phyloP scores from a whole-genome alignment of 2,329 filamentous ascomycete genomes.

The Phaeosphaeria sp. region DNA sequence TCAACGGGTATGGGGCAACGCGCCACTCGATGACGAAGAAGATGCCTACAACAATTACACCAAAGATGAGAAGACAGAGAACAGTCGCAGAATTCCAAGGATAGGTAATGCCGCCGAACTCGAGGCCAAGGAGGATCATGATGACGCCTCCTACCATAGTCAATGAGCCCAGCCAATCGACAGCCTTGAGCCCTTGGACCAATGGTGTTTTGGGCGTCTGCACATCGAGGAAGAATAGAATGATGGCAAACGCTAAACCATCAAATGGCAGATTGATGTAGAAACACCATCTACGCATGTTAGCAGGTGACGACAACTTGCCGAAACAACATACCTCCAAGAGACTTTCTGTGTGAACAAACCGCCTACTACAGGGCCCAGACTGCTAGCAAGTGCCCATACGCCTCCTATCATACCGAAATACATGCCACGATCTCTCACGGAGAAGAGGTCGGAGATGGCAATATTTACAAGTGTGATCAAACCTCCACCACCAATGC shows the following conservation, averaged over 20 bases:
- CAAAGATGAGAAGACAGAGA: conserved; percentile 80
- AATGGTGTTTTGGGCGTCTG: conserved; percentile 71
- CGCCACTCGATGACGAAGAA: conserved; percentile 79
- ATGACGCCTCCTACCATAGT: conserved; percentile 78
- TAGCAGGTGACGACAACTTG: neutral
- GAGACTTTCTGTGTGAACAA: conserved; percentile 67
- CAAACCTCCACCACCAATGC: conserved; percentile 68
- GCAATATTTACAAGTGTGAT: conserved; percentile 69
- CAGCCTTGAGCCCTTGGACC: conserved; percentile 66
- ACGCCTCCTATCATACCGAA: conserved; percentile 71
- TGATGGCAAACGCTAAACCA: conserved; percentile 64
- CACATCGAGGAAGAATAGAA: conserved; percentile 68
- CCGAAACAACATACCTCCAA: conserved; percentile 61
- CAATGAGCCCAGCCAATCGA: conserved; percentile 71
- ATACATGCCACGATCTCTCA: conserved; percentile 66
- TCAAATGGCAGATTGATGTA: conserved; percentile 72
- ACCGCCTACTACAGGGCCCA: conserved; percentile 74
- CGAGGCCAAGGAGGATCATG: conserved; percentile 85
- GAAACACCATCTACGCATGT: conserved; percentile 49
- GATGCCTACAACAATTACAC: conserved; percentile 65
- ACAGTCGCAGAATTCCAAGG: conserved; percentile 80
- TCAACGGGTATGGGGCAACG: conserved; percentile 77
- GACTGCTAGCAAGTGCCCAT: conserved; percentile 69
- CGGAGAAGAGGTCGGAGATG: conserved; percentile 68
- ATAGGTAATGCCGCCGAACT: conserved; percentile 77